These are phyloP conservation scores for Paracoccidioides lutzii DNA, from an alignment of 2,329 filamentous ascomycete genomes.

Conservation along the genomic window DNA sequence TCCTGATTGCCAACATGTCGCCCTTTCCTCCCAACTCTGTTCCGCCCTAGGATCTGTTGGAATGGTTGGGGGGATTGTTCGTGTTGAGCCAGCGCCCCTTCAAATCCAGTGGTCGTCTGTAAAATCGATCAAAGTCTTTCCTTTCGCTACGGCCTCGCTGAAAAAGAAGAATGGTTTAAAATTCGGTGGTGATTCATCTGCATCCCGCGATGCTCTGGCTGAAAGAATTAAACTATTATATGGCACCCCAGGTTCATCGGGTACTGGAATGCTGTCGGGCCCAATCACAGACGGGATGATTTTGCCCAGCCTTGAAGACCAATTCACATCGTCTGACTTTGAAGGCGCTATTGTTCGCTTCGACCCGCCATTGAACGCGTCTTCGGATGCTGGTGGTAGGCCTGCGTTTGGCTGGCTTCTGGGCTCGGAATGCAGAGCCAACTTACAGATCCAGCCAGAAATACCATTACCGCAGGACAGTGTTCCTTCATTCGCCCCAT, in stretches of 20 bases:
- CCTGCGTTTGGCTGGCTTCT: slow-evolving; percentile 51
- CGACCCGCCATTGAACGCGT: slow-evolving; percentile 42
- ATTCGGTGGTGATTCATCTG: slow-evolving; percentile 78
- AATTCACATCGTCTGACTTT: slow-evolving; percentile 51
- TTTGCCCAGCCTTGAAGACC: slow-evolving; percentile 47
- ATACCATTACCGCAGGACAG: slow-evolving; percentile 50
- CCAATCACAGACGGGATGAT: slow-evolving; percentile 83
- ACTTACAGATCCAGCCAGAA: slow-evolving; percentile 63
- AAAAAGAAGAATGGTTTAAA: slow-evolving; percentile 55
- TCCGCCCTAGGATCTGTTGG: slow-evolving; percentile 56
- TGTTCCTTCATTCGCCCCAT: slow-evolving; percentile 27
- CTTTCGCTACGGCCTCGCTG: slow-evolving; percentile 50
- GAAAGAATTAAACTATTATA: slow-evolving; percentile 63
- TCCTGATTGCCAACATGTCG: slow-evolving; percentile 66
- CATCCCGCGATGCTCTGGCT: slow-evolving; percentile 62
- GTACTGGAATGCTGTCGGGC: slow-evolving; percentile 58
- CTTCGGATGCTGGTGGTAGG: slow-evolving; percentile 20
- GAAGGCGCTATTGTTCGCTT: slow-evolving; percentile 75
- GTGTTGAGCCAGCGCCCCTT: slow-evolving; percentile 67
- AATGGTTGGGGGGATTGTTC: slow-evolving; percentile 74
- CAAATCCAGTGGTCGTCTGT: slow-evolving; percentile 56
- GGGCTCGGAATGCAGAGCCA: slow-evolving; percentile 59
- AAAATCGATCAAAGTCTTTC: slow-evolving; percentile 62
- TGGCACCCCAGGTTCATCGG: slow-evolving; percentile 39
- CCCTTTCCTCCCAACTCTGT: slow-evolving; percentile 67